Conservation (phyloP, 2,329 filamentous ascomycete genomes). For the Zymoseptoria ardabiliae region DNA sequence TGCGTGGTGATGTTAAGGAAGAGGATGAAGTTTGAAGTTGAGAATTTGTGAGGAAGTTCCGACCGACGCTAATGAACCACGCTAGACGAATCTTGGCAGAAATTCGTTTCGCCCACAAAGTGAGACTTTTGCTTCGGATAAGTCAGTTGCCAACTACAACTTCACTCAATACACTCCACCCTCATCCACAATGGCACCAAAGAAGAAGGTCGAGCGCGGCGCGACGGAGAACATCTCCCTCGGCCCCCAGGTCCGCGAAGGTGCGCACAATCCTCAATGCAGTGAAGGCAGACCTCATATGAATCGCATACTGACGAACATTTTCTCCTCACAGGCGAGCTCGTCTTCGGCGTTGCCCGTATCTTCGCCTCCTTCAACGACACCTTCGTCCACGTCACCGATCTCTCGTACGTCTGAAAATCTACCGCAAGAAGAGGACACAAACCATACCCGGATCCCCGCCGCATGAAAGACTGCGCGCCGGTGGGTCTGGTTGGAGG, state of each 20-base stretch:
- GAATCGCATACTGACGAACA: slow-evolving; percentile 16
- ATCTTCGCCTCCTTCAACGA: slow-evolving; percentile 79
- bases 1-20: not conserved
- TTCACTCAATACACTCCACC: slow-evolving; percentile 26
- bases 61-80: not conserved
- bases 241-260: slow-evolving; percentile 93
- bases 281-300: slow-evolving; percentile 1
- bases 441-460: not conserved
- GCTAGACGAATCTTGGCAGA: not conserved
- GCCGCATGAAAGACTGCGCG: not conserved
- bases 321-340: slow-evolving; percentile 60
- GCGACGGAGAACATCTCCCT: slow-evolving; percentile 96
- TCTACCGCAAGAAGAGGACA: slow-evolving; percentile 18
- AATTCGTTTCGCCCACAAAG: not conserved
- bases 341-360: slow-evolving; percentile 95
- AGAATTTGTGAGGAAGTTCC: not conserved
- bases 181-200: slow-evolving; percentile 92
- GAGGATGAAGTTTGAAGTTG: slow-evolving; percentile 1
- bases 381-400: slow-evolving; percentile 87
- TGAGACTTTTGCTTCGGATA: slow-evolving; percentile 9
- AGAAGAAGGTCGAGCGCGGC: slow-evolving; percentile 74
- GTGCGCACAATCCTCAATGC: slow-evolving; percentile 44
- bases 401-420: slow-evolving; percentile 57
- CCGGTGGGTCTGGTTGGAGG: not conserved
- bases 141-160: slow-evolving; percentile 13